Evolutionary conservation across 208 protist species (phyloP).

Genomic region (Trypanosoma lewisi): DNA sequence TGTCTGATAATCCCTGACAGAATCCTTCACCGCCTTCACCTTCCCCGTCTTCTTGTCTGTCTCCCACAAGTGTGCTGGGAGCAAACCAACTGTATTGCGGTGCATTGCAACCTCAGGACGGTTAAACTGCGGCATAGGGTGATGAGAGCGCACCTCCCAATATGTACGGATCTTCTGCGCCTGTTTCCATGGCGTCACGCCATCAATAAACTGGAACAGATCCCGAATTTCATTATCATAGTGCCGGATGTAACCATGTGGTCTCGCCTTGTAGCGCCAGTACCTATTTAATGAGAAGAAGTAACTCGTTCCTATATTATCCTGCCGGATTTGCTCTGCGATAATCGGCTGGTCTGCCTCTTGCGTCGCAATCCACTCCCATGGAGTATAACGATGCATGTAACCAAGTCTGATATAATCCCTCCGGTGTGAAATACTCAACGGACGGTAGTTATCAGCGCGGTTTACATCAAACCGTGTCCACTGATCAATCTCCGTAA

Average conservation of each 20-base stretch:
- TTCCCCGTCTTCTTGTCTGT: conserved; percentile 92
- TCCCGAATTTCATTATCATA: conserved; percentile 90
- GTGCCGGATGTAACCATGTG: conserved; percentile 86
- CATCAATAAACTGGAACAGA: conserved; percentile 84
- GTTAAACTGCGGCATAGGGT: conserved; percentile 91
- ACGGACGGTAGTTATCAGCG: conserved; percentile 85
- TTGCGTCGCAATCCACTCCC: conserved; percentile 90
- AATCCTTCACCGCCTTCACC: conserved; percentile 89
- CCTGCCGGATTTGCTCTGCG: conserved; percentile 70
- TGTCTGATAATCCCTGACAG: conserved; percentile 90
- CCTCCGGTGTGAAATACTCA: conserved; percentile 79
- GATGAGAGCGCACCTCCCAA: conserved; percentile 87
- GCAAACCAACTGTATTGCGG: conserved; percentile 76
- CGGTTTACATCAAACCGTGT: conserved; percentile 58
- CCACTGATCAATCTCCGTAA: conserved; percentile 87
- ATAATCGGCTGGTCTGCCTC: conserved; percentile 88
- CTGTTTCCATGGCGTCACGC: conserved; percentile 87
- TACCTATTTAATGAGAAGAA: conserved; percentile 84
- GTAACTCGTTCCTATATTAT: conserved; percentile 75
- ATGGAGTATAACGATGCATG: conserved; percentile 85
- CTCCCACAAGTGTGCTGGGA: conserved; percentile 86
- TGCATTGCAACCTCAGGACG: conserved; percentile 87
- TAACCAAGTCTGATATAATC: conserved; percentile 88
- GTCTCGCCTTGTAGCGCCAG: conserved; percentile 88
- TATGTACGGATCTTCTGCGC: conserved; percentile 90